A percentile compares a stretch with the other conserved stretches of the same genome.
These are phyloP conservation scores for Zelopaecilomyces penicillatus DNA, from an alignment of 2,329 filamentous ascomycete species.

Conservation along the genomic window DNA sequence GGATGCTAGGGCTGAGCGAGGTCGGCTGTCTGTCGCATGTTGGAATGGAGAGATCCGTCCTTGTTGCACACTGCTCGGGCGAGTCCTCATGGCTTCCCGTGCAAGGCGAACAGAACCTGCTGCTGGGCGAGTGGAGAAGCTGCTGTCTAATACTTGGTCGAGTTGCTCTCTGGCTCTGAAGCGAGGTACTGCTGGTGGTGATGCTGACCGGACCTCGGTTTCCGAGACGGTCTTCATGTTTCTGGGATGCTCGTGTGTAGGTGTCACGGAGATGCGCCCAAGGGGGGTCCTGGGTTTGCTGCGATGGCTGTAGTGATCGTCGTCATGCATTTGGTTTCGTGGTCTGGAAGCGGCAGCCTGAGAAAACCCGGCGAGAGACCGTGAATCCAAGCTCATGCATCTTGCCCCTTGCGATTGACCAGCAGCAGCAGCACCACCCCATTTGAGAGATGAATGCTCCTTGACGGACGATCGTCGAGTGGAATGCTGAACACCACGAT, in stretches of 20 bases:
- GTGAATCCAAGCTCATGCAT: background rate
- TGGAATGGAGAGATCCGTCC: no score
- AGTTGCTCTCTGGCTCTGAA: constrained; percentile 4
- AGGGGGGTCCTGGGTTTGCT: constrained; percentile 1
- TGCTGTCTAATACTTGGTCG: background rate
- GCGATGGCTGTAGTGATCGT: background rate
- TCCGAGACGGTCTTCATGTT: background rate
- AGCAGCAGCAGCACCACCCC: no score
- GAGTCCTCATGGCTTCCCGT: constrained; percentile 1
- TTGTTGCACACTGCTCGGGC: no score
- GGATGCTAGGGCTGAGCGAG: no score
- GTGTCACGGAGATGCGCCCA: constrained; percentile 5
- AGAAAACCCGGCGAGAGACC: background rate
- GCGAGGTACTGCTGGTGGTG: constrained; percentile 6
- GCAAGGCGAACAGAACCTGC: constrained; percentile 8
- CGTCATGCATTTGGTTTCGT: background rate
- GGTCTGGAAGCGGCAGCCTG: no score
- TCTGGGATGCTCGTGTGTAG: no score
- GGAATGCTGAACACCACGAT: no score
- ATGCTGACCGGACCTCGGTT: constrained; percentile 1
- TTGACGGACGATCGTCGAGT: no score
- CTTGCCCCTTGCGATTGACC: no score
- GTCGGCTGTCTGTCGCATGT: no score
- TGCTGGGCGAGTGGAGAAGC: background rate
- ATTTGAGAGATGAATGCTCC: no score